These are phyloP conservation scores for Balansia obtecta DNA, from an alignment of 2,329 filamentous ascomycete species.

Conservation along the genomic window DNA sequence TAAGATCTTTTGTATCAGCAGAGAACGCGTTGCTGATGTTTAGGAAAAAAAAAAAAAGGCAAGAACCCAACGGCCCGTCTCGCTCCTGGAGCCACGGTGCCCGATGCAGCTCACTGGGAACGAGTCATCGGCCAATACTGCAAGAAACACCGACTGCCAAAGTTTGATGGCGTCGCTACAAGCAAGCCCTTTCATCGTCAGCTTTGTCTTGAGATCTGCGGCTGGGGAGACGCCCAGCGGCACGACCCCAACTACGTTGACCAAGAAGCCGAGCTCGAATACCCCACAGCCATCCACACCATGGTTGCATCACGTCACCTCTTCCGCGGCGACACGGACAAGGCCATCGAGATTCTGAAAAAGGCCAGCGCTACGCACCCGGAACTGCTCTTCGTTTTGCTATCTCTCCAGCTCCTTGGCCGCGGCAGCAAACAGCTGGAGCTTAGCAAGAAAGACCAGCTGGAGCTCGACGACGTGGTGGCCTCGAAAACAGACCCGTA, in stretches of 20 bases:
- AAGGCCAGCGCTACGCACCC: conserved; percentile 49
- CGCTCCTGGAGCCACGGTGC: conserved; percentile 28
- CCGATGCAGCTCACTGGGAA: conserved; percentile 44
- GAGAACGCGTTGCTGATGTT: no score
- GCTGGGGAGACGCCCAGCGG: conserved; percentile 50
- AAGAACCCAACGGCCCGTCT: conserved; percentile 36
- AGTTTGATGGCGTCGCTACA: conserved; percentile 51
- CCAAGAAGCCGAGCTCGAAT: conserved; percentile 29
- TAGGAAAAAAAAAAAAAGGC: conserved; percentile 17
- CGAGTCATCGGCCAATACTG: conserved; percentile 51
- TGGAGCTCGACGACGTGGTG: conserved; percentile 46
- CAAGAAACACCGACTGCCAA: conserved; percentile 46
- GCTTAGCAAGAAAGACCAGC: conserved; percentile 28
- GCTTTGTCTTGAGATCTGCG: conserved; percentile 62
- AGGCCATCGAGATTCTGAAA: conserved; percentile 59
- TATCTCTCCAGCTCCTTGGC: conserved; percentile 52
- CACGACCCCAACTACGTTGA: conserved; percentile 31
- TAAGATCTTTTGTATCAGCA: no score
- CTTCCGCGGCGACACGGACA: conserved; percentile 56
- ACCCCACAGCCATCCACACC: conserved; percentile 48
- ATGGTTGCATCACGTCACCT: conserved; percentile 66
- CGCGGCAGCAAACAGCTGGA: conserved; percentile 29
- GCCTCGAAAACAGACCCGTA: conserved; percentile 63
- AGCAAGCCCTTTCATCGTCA: conserved; percentile 58
- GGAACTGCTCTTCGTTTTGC: conserved; percentile 55